Base-by-base conservation (phyloP, 2,329 filamentous ascomycete genomes). In the Fusarium abutilonis region DNA sequence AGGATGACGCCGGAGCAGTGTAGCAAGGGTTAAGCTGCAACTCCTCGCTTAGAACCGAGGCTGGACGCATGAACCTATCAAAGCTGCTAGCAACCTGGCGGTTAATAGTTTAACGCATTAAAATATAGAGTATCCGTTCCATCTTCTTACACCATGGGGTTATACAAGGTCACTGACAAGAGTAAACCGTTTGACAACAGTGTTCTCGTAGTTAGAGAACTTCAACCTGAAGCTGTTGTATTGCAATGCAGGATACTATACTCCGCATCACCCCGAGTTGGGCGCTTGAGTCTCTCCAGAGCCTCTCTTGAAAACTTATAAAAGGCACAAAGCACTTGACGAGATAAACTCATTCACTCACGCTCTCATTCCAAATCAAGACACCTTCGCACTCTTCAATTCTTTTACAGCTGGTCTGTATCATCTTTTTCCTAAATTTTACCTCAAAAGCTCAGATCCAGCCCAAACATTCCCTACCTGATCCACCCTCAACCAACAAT, bases 331-430 rank as follows among this genome's bases (percentile, higher is more conserved):
- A 47, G 47, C 11, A 50, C 39, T 28, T 29, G 11, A 28, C 4
- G 7, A 23, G 9, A 47, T 19, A 14, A 6, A n/a, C 6, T 48
- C 19, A 26, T 17, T n/a, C n/a, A 38, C 28, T 19, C 46, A 38
- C 13, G 21, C 14, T 10, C 7, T 38, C 21, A 29, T 9, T 23
- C 17, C 19, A n/a, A 17, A 5, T 6, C 19, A 56, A 26, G 9
- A 56, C 31, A 28, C 9, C 10, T 7, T n/a, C 7, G 3, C 9
- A 40, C 19, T 13, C 11, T 26, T 40, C 21, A 14, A 13, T 40
- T 28, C 28, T 48, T 32, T 38, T 17, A 42, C 41, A 48, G 36
- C 41, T 15, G 31, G 41, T 17, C 52, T 45, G 34, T 39, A 15
- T 9, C 15, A 13, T 29, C 11, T 2, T 13, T 31, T 21, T 26